Conservation (phyloP, 2,329 filamentous ascomycete genomes). For the Fusarium hostae region DNA sequence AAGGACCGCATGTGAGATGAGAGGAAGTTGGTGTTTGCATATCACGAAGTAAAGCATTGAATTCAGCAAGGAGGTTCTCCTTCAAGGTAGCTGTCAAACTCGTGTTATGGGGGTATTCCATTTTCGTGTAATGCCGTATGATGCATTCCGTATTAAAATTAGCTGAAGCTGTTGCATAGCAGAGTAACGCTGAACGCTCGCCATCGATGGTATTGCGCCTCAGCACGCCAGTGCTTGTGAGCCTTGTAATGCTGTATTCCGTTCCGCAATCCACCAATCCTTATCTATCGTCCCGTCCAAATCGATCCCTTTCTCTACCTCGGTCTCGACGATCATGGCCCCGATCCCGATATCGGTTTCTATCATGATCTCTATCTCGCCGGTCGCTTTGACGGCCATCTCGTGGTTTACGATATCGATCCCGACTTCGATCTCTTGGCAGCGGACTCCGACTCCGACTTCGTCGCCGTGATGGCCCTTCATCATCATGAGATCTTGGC, state of each 20-base stretch:
- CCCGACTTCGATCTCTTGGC: slow-evolving; percentile 42
- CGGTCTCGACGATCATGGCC: slow-evolving; percentile 42
- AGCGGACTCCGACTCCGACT: slow-evolving; percentile 38
- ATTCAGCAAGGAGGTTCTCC: not conserved
- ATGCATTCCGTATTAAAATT: slow-evolving; percentile 30
- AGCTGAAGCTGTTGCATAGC: slow-evolving; percentile 24
- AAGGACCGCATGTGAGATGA: slow-evolving; percentile 29
- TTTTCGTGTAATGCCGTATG: slow-evolving; percentile 32
- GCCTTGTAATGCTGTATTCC: slow-evolving; percentile 27
- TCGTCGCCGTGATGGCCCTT: slow-evolving; percentile 7
- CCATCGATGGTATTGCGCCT: slow-evolving; percentile 21
- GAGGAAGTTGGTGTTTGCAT: slow-evolving; percentile 16
- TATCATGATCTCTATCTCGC: slow-evolving; percentile 42
- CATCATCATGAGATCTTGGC: slow-evolving; percentile 11
- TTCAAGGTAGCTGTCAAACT: slow-evolving; percentile 28
- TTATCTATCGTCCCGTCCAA: slow-evolving; percentile 41
- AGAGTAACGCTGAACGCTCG: slow-evolving; percentile 24
- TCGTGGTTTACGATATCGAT: slow-evolving; percentile 40
- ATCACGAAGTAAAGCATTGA: slow-evolving; percentile 8
- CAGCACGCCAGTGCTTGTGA: slow-evolving; percentile 15
- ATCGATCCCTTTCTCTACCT: slow-evolving; percentile 37
- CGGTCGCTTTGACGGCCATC: slow-evolving; percentile 43
- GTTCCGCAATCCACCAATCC: slow-evolving; percentile 20
- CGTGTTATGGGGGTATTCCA: slow-evolving; percentile 30
- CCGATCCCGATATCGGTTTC: slow-evolving; percentile 47